Evolutionary conservation across 768 basidiomycete genomes (phyloP).

Genomic region (Boletus tomentosulus): DNA sequence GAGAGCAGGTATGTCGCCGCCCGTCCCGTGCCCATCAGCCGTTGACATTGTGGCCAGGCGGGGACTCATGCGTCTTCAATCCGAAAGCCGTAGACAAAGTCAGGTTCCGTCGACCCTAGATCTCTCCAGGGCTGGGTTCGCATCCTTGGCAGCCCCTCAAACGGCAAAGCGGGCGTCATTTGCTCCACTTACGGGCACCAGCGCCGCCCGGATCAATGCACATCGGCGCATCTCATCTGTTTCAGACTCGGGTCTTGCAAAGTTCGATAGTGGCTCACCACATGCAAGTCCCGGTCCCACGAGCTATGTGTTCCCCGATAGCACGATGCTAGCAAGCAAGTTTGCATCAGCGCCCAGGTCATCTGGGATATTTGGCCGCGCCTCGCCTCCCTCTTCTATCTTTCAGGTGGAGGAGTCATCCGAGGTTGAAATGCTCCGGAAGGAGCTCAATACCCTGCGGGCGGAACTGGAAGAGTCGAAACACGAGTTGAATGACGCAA

Average conservation of each 20-base stretch:
- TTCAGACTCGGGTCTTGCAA: slow-evolving; percentile 51
- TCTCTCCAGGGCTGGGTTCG: slow-evolving; percentile 45
- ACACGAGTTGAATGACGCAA: slow-evolving; percentile 68
- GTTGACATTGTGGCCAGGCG: slow-evolving; percentile 43
- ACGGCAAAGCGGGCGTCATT: slow-evolving; percentile 74
- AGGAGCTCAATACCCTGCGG: slow-evolving; percentile 54
- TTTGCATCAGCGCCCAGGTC: slow-evolving; percentile 30
- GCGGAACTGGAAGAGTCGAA: slow-evolving; percentile 59
- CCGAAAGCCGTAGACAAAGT: slow-evolving; percentile 66
- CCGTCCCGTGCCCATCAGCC: neutral
- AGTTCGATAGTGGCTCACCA: slow-evolving; percentile 31
- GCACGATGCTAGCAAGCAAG: slow-evolving; percentile 14
- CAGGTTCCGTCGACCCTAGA: slow-evolving; percentile 49
- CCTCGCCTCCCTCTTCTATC: slow-evolving; percentile 42
- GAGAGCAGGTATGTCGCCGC: slow-evolving; percentile 64
- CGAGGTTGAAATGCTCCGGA: slow-evolving; percentile 57
- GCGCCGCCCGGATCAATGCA: slow-evolving; percentile 40
- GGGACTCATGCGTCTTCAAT: slow-evolving; percentile 82
- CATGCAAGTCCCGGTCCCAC: slow-evolving; percentile 33
- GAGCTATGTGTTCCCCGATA: slow-evolving; percentile 34
- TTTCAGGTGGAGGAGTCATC: slow-evolving; percentile 25
- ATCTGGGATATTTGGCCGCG: slow-evolving; percentile 52
- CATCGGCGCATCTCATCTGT: slow-evolving; percentile 76
- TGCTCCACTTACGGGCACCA: slow-evolving; percentile 60
- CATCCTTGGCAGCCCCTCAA: slow-evolving; percentile 39